A percentile compares a stretch with the other conserved stretches of the same genome.
Evolutionary conservation across 2,329 filamentous ascomycete species (phyloP).

Genomic region (Ophiostoma ulmi): DNA sequence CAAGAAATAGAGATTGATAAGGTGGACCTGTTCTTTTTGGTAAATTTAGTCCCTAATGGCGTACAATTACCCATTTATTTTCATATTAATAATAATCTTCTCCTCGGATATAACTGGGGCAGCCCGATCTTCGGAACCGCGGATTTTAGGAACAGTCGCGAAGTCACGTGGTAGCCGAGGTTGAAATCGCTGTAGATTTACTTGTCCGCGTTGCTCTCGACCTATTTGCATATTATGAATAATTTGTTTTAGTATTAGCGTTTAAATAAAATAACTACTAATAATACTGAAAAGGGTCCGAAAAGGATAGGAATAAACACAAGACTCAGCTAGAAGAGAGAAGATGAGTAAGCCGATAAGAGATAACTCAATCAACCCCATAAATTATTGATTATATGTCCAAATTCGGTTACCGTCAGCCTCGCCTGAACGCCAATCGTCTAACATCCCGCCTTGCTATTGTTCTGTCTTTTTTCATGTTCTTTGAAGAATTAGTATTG

Average conservation of each 20-base stretch:
- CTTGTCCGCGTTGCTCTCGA: too few species aligned
- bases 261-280: too few species aligned
- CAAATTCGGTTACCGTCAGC: neutral
- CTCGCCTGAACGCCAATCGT: neutral
- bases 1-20: slow-evolving; percentile 20
- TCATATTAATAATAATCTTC: neutral
- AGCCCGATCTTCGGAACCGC: slow-evolving; percentile 26
- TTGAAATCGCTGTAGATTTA: neutral
- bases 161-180: slow-evolving; percentile 11
- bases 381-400: neutral
- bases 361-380: neutral
- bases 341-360: too few species aligned
- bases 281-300: too few species aligned
- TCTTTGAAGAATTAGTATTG: too few species aligned
- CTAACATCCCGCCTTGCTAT: too few species aligned
- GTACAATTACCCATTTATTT: neutral
- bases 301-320: too few species aligned
- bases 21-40: neutral
- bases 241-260: too few species aligned
- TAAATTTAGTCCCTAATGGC: neutral
- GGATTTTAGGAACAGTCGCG: slow-evolving; percentile 13
- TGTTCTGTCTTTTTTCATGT: too few species aligned
- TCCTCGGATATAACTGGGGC: slow-evolving; percentile 22
- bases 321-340: too few species aligned
- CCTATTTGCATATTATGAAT: too few species aligned